Percentiles rank a stretch among this genome's conserved stretches.
These are phyloP conservation scores for Penicillium glabrum DNA, from an alignment of 2,329 filamentous ascomycete species.

Conservation along the genomic window DNA sequence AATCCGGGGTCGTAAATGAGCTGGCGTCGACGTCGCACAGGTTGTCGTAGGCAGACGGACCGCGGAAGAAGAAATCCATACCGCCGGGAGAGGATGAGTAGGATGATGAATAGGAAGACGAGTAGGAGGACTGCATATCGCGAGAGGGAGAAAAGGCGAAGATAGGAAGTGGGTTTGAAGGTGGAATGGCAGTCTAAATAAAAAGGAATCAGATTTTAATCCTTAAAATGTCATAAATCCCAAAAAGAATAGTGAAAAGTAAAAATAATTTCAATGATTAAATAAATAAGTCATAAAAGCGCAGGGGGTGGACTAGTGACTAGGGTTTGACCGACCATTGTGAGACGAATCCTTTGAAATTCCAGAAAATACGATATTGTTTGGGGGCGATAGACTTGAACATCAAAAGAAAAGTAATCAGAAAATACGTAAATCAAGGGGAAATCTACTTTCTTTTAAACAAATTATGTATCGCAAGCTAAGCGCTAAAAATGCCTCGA, in stretches of 20 bases:
- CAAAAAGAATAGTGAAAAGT: constrained; percentile 5
- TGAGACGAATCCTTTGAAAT: constrained; percentile 18
- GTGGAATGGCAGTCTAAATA: constrained; percentile 17
- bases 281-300: neutral
- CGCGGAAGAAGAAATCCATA: constrained; percentile 28
- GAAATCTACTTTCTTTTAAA: neutral
- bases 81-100: constrained; percentile 24
- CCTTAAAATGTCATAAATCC: neutral
- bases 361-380: neutral
- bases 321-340: constrained; percentile 15
- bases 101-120: constrained; percentile 11
- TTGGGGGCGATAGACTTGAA: neutral
- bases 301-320: neutral
- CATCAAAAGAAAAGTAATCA: neutral
- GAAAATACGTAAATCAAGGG: neutral
- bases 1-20: constrained; percentile 17
- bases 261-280: neutral
- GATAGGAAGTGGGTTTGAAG: constrained; percentile 5
- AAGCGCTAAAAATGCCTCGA: neutral
- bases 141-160: constrained; percentile 2
- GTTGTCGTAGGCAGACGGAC: constrained; percentile 19
- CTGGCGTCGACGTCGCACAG: constrained; percentile 17
- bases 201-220: constrained; percentile 5
- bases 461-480: neutral
- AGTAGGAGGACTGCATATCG: constrained; percentile 24